These are phyloP conservation scores for Pholiota adiposa DNA, from an alignment of 1,284 basidiomycete genomes.

Conservation along the genomic window DNA sequence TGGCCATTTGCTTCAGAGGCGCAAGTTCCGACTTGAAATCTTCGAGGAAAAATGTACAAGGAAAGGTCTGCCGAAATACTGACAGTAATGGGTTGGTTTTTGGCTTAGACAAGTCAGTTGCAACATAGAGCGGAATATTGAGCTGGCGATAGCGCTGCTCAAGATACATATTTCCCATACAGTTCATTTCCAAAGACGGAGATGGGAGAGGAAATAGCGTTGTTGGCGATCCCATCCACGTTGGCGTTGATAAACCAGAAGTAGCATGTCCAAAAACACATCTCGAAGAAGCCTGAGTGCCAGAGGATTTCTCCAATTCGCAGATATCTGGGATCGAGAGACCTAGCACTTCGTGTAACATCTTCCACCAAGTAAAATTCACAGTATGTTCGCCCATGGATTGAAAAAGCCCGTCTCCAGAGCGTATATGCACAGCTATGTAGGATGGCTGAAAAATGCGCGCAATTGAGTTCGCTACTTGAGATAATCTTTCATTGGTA, in stretches of 20 bases:
- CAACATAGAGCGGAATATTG: constrained; percentile 70
- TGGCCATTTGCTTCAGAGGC: constrained; percentile 46
- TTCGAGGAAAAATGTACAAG: constrained; percentile 67
- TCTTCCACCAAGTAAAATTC: constrained; percentile 58
- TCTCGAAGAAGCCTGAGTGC: not conserved
- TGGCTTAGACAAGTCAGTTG: constrained; percentile 65
- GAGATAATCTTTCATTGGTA: constrained; percentile 48
- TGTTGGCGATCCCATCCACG: not conserved
- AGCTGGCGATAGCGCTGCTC: constrained; percentile 41
- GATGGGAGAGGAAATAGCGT: not conserved
- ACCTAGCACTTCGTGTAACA: constrained; percentile 50
- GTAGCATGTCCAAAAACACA: constrained; percentile 2
- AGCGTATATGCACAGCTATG: constrained; percentile 66
- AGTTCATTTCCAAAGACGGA: constrained; percentile 26
- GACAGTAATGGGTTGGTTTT: constrained; percentile 47
- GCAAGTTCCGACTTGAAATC: constrained; percentile 52
- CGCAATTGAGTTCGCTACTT: constrained; percentile 45
- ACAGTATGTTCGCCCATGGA: constrained; percentile 43
- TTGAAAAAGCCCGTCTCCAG: constrained; percentile 69
- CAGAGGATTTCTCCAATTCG: constrained; percentile 38
- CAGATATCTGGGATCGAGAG: constrained; percentile 41
- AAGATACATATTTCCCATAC: constrained; percentile 39
- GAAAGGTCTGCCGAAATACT: constrained; percentile 62
- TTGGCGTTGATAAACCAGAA: not conserved
- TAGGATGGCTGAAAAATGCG: constrained; percentile 54